These are phyloP conservation scores for Eragrostis curvula DNA, from an alignment of 176 grass and related monocot species.

Conservation along the genomic window DNA sequence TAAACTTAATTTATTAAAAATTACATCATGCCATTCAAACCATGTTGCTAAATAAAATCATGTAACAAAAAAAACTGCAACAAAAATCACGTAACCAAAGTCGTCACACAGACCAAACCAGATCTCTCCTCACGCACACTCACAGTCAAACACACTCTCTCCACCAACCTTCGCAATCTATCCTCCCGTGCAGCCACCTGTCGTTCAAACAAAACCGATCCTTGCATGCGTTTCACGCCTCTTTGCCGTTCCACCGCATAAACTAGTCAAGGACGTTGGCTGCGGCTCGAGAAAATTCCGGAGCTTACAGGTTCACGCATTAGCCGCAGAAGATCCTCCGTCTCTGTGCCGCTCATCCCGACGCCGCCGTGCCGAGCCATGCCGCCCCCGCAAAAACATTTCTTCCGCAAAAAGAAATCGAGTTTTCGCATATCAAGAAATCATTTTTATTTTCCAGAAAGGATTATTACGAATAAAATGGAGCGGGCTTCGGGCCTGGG, in stretches of 20 bases:
- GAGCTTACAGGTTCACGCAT: background rate
- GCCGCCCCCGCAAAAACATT: background rate
- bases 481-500: background rate
- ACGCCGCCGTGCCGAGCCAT: background rate
- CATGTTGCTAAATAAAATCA: too few species aligned
- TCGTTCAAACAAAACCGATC: background rate
- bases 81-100: too few species aligned
- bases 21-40: too few species aligned
- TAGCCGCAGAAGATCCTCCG: conserved; percentile 1
- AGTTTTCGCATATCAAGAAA: background rate
- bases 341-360: conserved; percentile 6
- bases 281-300: background rate
- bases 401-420: background rate
- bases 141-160: background rate
- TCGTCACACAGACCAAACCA: too few species aligned
- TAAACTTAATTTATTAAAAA: too few species aligned
- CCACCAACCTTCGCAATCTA: background rate
- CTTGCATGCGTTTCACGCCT: background rate
- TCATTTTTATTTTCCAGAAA: background rate
- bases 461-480: background rate
- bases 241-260: background rate
- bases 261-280: background rate
- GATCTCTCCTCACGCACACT: background rate
- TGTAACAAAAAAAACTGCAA: too few species aligned
- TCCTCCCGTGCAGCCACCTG: background rate